Base-by-base conservation (phyloP, 1,284 basidiomycete species). In the Athelia sp. region DNA sequence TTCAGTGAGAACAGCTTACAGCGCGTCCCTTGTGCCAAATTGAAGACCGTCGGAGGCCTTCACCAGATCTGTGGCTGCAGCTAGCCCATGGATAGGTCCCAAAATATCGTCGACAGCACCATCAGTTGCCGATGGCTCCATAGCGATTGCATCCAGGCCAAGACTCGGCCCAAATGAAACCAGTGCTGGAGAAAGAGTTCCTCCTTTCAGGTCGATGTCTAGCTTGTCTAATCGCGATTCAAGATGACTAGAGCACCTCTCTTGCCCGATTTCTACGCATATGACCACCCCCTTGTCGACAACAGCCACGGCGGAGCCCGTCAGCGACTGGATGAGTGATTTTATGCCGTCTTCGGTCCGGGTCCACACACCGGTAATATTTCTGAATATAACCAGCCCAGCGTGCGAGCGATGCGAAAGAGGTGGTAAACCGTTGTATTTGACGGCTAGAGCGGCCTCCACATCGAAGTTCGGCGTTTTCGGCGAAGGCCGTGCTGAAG, bases 361-460 rank as follows among this genome's bases (percentile, higher is more conserved):
- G 47, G 71, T 48, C 53, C 69, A 81, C 15, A 84, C 62, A 15
- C 63, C 66, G 38, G 64, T 66, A 22, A 82, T 70, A 46, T 81
- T 81, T 22, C 54, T 65, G 57, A 82, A 81, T 3, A 79, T 52
- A 29, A 66, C 46, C 19, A 47, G 34, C 3, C 52, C 59, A 31
- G 53, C 58, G 3, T 50, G 52, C 1, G 58, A 46, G 46, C 60
- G 64, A 17, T 54, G 59, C 18, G 66, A 64, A 4, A 89, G 66
- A 21, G 85, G 83, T 11, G 84, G 87, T 19, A 88, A 68, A 17
- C 86, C 87, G 11, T 79, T 79, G 53, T 82, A 79, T 48, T 73
- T 53, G 42, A 88, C 62, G 2, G 79, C 73, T 34, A 74, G 68
- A 38, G 64, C 60, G 0, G 78, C 77, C 55, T 87, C 84, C 34